These are phyloP conservation scores for Termitomyces sp. DNA, from an alignment of 768 basidiomycete genomes.

Conservation along the genomic window DNA sequence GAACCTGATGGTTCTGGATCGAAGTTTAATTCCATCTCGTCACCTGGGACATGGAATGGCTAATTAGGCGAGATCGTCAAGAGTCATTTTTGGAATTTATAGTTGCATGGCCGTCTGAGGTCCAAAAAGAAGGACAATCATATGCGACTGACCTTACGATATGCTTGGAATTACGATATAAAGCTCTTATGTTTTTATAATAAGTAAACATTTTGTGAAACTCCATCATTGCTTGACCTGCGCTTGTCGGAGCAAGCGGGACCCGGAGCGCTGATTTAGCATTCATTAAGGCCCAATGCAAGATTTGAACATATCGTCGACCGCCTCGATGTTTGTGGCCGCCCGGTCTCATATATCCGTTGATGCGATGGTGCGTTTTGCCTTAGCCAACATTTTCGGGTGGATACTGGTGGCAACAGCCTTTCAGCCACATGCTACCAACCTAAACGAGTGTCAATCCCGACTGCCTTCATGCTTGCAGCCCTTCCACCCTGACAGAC, in stretches of 20 bases:
- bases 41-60: conserved; percentile 25
- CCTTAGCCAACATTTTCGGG: background rate
- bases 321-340: background rate
- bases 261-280: conserved; percentile 9
- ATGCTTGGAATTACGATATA: conserved; percentile 19
- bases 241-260: conserved; percentile 8
- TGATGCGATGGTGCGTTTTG: background rate
- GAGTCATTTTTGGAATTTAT: conserved; percentile 21
- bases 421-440: conserved; percentile 6
- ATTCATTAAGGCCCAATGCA: background rate
- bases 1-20: conserved; percentile 11
- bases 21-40: conserved; percentile 20
- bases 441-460: background rate
- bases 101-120: conserved; percentile 17
- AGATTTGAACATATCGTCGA: background rate
- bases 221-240: conserved; percentile 13
- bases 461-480: background rate
- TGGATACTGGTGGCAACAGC: background rate
- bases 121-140: conserved; percentile 11
- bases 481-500: background rate
- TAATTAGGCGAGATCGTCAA: conserved; percentile 27
- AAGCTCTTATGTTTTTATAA: conserved; percentile 5
- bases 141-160: conserved; percentile 19
- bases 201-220: conserved; percentile 8
- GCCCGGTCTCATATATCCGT: background rate